Evolutionary conservation across 495 filamentous ascomycete genomes (phyloP).

Genomic region (Lepraria neglecta): DNA sequence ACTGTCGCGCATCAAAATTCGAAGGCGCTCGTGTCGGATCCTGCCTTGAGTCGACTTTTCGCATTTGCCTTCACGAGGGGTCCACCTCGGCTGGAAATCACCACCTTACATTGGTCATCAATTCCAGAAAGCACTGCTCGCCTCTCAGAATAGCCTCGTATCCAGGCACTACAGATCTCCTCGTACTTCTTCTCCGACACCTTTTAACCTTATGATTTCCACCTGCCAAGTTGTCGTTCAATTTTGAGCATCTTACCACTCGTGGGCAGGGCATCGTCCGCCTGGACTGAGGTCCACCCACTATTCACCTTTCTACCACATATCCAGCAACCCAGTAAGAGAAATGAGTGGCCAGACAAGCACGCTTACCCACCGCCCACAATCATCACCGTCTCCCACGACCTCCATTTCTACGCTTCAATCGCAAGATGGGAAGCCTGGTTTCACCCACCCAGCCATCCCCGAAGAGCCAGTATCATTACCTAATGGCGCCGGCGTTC

Average conservation of each 20-base stretch:
- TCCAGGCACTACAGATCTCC: neutral
- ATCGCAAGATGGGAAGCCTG: slow-evolving; percentile 27
- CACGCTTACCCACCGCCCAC: slow-evolving; percentile 22
- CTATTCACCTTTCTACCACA: neutral
- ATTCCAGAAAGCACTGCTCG: neutral
- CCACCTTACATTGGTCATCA: slow-evolving; percentile 13
- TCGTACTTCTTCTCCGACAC: neutral
- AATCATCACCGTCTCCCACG: slow-evolving; percentile 25
- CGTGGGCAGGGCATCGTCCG: slow-evolving; percentile 24
- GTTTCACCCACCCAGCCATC: slow-evolving; percentile 16
- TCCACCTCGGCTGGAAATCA: slow-evolving; percentile 9
- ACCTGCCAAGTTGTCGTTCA: neutral
- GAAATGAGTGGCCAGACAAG: slow-evolving; percentile 26
- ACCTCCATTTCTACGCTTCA: slow-evolving; percentile 24
- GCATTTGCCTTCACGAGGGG: neutral
- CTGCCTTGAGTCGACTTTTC: slow-evolving; percentile 1
- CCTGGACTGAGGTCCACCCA: slow-evolving; percentile 20
- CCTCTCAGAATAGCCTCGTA: neutral
- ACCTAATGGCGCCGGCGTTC: slow-evolving; percentile 27
- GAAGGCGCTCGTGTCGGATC: neutral
- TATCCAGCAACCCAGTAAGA: slow-evolving; percentile 9
- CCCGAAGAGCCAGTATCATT: slow-evolving; percentile 21
- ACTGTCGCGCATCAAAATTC: neutral
- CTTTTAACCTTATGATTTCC: neutral
- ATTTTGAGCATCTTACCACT: slow-evolving; percentile 16